Evolutionary conservation across 371 early-diverging fungal species (phyloP).

Genomic region (Batrachochytrium dendrobatidis): DNA sequence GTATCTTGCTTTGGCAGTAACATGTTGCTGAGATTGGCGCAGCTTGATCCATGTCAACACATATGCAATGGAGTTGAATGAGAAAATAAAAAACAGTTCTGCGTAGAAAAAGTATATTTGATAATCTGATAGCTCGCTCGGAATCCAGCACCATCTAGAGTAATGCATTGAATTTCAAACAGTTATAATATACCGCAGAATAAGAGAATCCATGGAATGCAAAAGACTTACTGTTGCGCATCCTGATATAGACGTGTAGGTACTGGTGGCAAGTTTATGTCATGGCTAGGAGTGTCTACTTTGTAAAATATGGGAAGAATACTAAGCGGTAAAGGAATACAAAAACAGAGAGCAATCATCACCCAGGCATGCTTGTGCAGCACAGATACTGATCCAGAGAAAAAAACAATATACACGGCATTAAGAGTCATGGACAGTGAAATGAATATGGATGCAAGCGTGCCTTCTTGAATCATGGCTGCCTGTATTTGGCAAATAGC

Average conservation of each 20-base stretch:
- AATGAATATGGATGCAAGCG: neutral
- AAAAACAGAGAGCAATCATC: neutral
- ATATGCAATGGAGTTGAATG: too few species aligned
- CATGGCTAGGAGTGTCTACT: neutral
- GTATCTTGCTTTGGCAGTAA: too few species aligned
- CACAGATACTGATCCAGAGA: neutral
- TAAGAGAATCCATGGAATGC: too few species aligned
- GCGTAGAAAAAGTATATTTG: constrained; percentile 5
- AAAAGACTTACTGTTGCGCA: too few species aligned
- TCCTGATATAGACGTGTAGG: neutral
- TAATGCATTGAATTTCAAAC: too few species aligned
- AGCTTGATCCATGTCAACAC: too few species aligned
- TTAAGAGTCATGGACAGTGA: neutral
- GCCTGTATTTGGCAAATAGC: neutral
- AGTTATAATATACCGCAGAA: too few species aligned
- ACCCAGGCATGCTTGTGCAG: neutral
- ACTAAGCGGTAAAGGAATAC: neutral
- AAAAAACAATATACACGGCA: neutral
- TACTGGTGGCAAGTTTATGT: neutral
- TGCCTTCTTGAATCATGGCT: neutral
- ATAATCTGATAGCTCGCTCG: neutral
- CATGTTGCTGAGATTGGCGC: too few species aligned
- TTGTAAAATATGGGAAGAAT: neutral
- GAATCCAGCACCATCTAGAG: constrained; percentile 1
- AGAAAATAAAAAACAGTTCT: too few species aligned